Conservation (phyloP, 257 asterid species). For the Fraxinus anomala region DNA sequence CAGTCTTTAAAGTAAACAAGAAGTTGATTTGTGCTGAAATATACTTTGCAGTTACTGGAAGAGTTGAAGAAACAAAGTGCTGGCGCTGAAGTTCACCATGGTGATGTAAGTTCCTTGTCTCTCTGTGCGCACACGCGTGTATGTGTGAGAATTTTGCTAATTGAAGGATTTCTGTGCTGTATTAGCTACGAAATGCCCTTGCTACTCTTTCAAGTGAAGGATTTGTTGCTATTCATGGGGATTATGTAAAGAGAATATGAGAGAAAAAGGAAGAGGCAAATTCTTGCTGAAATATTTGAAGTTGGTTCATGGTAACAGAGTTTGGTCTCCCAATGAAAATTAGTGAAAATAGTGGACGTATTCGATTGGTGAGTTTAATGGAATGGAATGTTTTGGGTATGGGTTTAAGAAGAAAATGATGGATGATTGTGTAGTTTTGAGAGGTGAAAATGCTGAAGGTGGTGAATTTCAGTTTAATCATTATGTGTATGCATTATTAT, state of each 20-base stretch:
- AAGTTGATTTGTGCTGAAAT: slow-evolving; percentile 24
- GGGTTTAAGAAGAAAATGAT: neutral
- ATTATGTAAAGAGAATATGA: slow-evolving; percentile 75
- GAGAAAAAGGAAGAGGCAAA: neutral
- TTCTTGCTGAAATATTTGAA: slow-evolving; percentile 8
- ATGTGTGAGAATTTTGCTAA: neutral
- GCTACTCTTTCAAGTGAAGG: slow-evolving; percentile 84
- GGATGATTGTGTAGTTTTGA: neutral
- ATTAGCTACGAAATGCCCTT: slow-evolving; percentile 49
- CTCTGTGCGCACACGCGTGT: neutral
- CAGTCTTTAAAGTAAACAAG: neutral
- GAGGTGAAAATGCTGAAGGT: neutral
- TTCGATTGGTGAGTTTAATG: too few species aligned
- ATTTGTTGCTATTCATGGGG: slow-evolving; percentile 75
- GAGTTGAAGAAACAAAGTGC: slow-evolving; percentile 75
- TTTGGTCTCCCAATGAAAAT: neutral
- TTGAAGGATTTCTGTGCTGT: neutral
- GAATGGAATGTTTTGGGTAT: too few species aligned
- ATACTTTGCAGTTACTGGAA: slow-evolving; percentile 65
- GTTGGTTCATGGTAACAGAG: neutral
- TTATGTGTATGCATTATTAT: too few species aligned
- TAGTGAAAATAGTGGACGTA: too few species aligned
- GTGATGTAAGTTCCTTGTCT: slow-evolving; percentile 51
- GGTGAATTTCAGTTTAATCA: neutral
- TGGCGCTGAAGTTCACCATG: slow-evolving; percentile 63